Base-by-base conservation (phyloP, 75 land plant genomes). In the Ceratopteris richardii region DNA sequence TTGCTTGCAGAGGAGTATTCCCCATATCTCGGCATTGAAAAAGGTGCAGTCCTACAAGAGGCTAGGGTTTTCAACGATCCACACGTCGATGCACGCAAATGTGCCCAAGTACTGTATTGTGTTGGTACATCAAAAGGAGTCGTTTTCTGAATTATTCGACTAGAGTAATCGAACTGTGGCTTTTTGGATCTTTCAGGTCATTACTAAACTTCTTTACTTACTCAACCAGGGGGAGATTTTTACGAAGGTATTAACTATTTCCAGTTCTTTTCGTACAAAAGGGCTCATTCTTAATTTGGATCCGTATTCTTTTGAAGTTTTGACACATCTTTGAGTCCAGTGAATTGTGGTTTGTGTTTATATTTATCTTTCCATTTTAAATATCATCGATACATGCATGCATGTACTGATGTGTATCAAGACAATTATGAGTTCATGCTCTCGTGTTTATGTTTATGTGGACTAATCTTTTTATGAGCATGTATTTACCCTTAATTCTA, bases 51-150 rank as follows among this genome's bases (percentile, higher is more conserved):
- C 43, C 76, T 92, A 52, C 98, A 92, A 53, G 98, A 92, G 67
- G 98, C 98, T 66, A 82, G 98, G 7, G 98, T 88, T 21, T 92
- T 92, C 77, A 82, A 92, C 58, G 98, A 92, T 62, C 87, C 98
- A 28, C 94, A 88, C 57, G 82, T 92, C 31, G 90, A 92, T 77
- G 57, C 97, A 0, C 77, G 95, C 57, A 71, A 84, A 62, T 92
- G 97, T 66, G 81, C 86, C 23, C 97, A 92, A 89, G 97, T 91
- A 47, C 30, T 16, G n/a, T 22, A 17, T 5, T 23, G 29, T n/a
- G 16, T 25, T 63, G 24, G 16, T 12, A 2, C 1, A 18, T 29
- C 16, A n/a, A 23, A 21, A 36, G 26, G 7, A 7, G 20, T 5
- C 6, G 17, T 52, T 44, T 6, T 7, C 12, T 54, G 53, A 11